Base-by-base conservation (phyloP, 2,329 filamentous ascomycete genomes). In the Metarhizium guizhouense region DNA sequence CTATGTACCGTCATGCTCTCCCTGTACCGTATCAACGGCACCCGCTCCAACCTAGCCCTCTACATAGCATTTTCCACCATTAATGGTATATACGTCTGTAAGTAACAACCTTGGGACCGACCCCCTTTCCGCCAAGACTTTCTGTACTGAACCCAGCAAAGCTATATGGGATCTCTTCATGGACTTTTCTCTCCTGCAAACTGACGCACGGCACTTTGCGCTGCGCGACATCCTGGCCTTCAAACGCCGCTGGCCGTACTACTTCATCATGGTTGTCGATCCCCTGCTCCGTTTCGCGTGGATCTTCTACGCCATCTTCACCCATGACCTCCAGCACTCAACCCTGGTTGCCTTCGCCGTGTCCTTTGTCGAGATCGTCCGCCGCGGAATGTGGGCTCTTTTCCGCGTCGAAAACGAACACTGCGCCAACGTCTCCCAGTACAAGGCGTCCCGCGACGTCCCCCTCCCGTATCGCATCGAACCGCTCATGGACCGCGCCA, bases 381-480 rank as follows among this genome's bases (percentile, higher is more conserved):
- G 94, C 36, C 78, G 94, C 67, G 92, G 90, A 58, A 83, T 96
- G 67, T 99, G 94, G 94, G 86, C 87, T 0, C 76, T 97, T 4
- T 88, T 99, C 68, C 89, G 94, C 45, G 92, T 99, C 30, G 94
- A 99, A 71, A 99, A 99, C 69, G 94, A 99, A 65, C 94, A 99
- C 72, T 96, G 91, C 72, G 86, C 87, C 55, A 96, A 96, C 63
- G 93, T 99, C 2, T 82, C 85, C 18, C 85, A 90, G 61, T 95
- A 95, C 78, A 91, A 95, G 60, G 94, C 94, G 4, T 90, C 86
- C 2, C 82, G 93, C 55, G 92, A 96, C 64, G 82, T 95, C 0
- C 90, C 90, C 0, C 77, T 97, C 0, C 93, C 93, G 0, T 97
- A 96, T 67, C 78, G 83, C 52, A 72, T 85, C 50, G 76, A 81